A percentile compares a stretch with the other conserved stretches of the same genome.
phyloP scores from a whole-genome alignment of 768 basidiomycete genomes.

The Boletus rufocinnamomeus region DNA sequence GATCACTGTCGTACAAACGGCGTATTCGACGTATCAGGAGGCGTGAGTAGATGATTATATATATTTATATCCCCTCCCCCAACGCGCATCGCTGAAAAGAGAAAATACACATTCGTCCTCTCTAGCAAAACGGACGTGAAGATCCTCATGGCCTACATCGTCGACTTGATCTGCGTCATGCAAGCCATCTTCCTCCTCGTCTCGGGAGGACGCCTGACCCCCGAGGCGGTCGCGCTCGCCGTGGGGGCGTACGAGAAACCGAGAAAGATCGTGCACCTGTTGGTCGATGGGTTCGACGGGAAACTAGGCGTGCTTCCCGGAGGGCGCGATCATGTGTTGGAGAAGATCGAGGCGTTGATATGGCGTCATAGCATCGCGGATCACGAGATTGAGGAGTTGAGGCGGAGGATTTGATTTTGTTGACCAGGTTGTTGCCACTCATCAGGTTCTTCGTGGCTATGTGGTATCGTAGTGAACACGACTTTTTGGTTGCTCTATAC shows the following conservation, averaged over 20 bases:
- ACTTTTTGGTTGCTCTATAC: background rate
- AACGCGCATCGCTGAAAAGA: background rate
- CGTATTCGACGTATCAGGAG: constrained; percentile 3
- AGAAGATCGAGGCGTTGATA: constrained; percentile 14
- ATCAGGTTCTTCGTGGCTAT: background rate
- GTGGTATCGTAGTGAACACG: no score
- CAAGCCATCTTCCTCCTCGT: constrained; percentile 12
- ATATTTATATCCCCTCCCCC: background rate
- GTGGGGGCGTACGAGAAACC: constrained; percentile 1
- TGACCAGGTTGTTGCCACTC: background rate
- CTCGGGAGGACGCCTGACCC: background rate
- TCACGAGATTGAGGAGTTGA: constrained; percentile 5
- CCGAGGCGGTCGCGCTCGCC: background rate
- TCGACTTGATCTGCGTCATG: constrained; percentile 21
- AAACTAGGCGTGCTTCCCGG: constrained; percentile 1
- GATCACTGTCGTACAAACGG: background rate
- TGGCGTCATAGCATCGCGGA: constrained; percentile 17
- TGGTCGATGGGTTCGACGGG: constrained; percentile 7
- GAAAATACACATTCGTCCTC: background rate
- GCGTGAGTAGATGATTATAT: constrained; percentile 8
- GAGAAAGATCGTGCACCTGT: background rate
- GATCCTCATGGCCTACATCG: constrained; percentile 16
- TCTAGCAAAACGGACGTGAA: constrained; percentile 13
- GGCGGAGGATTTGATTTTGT: background rate
- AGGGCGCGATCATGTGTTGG: constrained; percentile 12